A percentile compares a stretch with the other conserved stretches of the same genome.
These are phyloP conservation scores for Pythium coloratum DNA, from an alignment of 352 stramenopile species.

Conservation along the genomic window DNA sequence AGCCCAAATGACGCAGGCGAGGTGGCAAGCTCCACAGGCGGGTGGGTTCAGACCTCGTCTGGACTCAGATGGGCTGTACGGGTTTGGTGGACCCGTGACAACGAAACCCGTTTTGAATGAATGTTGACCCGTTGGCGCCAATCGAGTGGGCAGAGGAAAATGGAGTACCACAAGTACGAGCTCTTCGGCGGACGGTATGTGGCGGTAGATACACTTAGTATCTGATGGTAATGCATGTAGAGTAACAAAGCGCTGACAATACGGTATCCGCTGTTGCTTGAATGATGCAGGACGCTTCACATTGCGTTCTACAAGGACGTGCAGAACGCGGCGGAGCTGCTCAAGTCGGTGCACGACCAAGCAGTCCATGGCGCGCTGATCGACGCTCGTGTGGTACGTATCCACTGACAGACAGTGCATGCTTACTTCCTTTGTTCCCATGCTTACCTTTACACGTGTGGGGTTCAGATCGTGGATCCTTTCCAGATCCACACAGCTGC, in stretches of 20 bases:
- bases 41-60: not conserved
- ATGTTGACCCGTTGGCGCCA: not conserved
- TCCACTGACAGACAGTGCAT: not conserved
- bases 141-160: conserved; percentile 22
- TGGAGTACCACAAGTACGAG: conserved; percentile 65
- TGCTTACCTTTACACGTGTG: not conserved
- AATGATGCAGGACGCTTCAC: conserved; percentile 56
- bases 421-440: not conserved
- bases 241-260: not conserved
- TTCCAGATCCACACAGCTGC: conserved; percentile 78
- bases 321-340: conserved; percentile 62
- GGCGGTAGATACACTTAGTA: not conserved
- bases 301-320: conserved; percentile 72
- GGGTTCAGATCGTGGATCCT: conserved; percentile 56
- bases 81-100: not conserved
- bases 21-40: not conserved
- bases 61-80: not conserved
- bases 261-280: not conserved
- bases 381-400: conserved; percentile 63
- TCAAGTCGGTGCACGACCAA: conserved; percentile 57
- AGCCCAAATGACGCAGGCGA: conserved; percentile 11
- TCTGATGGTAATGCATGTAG: not conserved
- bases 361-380: conserved; percentile 72
- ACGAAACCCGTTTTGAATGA: not conserved
- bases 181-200: conserved; percentile 64